Percentiles rank a stretch among this genome's conserved stretches.
phyloP scores from a whole-genome alignment of 805 yeast genomes.

The Zygoascus bituminiphila region DNA sequence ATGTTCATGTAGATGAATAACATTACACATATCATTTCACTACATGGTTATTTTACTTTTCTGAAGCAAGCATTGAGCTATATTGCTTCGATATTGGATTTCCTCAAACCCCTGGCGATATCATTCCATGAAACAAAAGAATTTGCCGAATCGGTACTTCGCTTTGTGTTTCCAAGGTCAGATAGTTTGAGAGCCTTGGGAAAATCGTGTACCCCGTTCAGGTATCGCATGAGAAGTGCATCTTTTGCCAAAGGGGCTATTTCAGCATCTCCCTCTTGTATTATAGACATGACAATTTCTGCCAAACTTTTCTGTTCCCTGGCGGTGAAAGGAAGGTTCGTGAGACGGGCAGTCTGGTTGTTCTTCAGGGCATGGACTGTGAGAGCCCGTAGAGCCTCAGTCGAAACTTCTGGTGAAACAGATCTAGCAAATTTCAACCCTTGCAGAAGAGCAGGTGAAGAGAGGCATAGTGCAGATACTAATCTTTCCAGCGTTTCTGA shows the following conservation, averaged over 20 bases:
- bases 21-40: not conserved
- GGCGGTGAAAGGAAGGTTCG: conserved; percentile 14
- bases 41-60: not conserved
- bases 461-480: conserved; percentile 10
- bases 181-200: not conserved
- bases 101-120: not conserved
- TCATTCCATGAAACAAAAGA: not conserved
- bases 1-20: not conserved
- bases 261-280: not conserved
- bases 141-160: not conserved
- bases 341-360: conserved; percentile 13
- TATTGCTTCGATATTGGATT: not conserved
- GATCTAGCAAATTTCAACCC: conserved; percentile 14
- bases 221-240: not conserved
- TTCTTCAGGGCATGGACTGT: conserved; percentile 7
- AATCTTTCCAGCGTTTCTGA: conserved; percentile 8
- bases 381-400: conserved; percentile 7
- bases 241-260: conserved; percentile 1
- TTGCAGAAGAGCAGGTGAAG: conserved; percentile 7
- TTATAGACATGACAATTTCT: conserved; percentile 6
- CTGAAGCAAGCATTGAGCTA: not conserved
- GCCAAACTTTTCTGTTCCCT: conserved; percentile 10
- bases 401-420: conserved; percentile 9
- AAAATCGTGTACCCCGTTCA: not conserved
- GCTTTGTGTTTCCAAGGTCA: not conserved